phyloP scores from a whole-genome alignment of 257 asterid genomes.

The Nicotiana tomentosiformis region DNA sequence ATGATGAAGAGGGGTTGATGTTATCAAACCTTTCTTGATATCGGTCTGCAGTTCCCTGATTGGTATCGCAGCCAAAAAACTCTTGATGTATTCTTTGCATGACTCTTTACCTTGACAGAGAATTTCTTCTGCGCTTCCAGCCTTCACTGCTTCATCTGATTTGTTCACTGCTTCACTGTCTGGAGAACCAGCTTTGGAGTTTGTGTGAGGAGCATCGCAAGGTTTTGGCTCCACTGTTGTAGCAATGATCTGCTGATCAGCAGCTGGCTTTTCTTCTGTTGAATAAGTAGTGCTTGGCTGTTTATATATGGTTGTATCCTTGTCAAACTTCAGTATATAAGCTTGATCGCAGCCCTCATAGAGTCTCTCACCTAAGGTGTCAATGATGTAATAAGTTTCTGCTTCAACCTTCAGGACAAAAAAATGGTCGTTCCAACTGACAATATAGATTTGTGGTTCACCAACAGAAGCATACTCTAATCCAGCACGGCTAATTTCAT shows the following conservation, averaged over 20 bases:
- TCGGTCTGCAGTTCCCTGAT: constrained; percentile 82
- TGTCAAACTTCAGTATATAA: constrained; percentile 77
- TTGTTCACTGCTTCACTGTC: constrained; percentile 15
- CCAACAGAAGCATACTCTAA: constrained; percentile 22
- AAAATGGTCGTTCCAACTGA: constrained; percentile 97
- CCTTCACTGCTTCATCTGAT: constrained; percentile 36
- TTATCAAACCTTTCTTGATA: constrained; percentile 66
- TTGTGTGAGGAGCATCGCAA: constrained; percentile 14
- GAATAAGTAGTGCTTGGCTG: constrained; percentile 33
- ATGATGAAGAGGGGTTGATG: constrained; percentile 71
- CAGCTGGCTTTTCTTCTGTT: constrained; percentile 37
- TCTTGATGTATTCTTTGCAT: constrained; percentile 85
- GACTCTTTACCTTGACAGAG: constrained; percentile 71
- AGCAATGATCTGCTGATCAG: constrained; percentile 19
- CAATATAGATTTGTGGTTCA: constrained; percentile 58
- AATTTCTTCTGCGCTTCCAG: constrained; percentile 38
- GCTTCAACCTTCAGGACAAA: constrained; percentile 75
- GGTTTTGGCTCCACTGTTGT: constrained; percentile 22
- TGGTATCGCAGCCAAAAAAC: constrained; percentile 91
- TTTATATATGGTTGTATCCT: constrained; percentile 44
- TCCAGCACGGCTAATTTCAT: constrained; percentile 46
- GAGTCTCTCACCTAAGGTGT: constrained; percentile 87
- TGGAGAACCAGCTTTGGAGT: constrained; percentile 18
- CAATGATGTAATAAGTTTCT: constrained; percentile 77
- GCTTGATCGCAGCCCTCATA: constrained; percentile 93